Evolutionary conservation across 2,329 filamentous ascomycete genomes (phyloP), one percentile per base, ranked within the genome.

Genomic region (Colletotrichum euphorbiae): DNA sequence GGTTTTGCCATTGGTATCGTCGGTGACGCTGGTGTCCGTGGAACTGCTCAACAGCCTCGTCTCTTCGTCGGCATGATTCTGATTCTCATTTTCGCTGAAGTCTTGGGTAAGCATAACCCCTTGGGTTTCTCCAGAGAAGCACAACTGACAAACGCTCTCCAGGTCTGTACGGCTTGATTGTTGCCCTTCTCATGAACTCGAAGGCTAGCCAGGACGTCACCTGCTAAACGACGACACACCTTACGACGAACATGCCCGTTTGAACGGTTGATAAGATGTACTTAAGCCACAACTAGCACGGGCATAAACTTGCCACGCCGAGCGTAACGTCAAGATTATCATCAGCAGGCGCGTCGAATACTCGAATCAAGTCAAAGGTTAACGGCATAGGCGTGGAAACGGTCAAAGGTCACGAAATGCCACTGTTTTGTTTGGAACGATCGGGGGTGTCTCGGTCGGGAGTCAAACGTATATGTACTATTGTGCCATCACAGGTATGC

Each of bases 41-140:
- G 92, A 84, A 93, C 91, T 73, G 92, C 93, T 67, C 92, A 94
- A 79, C 92, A 94, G 80, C 91, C 92, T 71, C 87, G 91, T 80
- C 88, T 97, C 74, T 97, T 97, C 83, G 94, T 97, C 79, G 94
- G 94, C 83, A 98, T 98, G 94, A 97, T 98, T 83, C 83, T 98
- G 80, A 98, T 98, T 86, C 93, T 98, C 84, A 98, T 98, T 95
- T 98, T 97, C 88, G 94, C 94, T 74, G 94, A 98, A 95, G 94
- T 98, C 74, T 84, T 98, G 91, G 94, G 94, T 96, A 86, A 71
- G 91, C 85, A 31, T 36, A 24, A 17, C 15, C 13, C 12, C 13
- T 24, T 59, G 58, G 12, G 60, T 15, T 45, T 4, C 36, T 17
- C 17, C 33, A 7, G 24, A 45, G 33, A 15, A 19, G 15, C 7